phyloP scores from a whole-genome alignment of 148 eudicot genomes.

The Cornus kousa region DNA sequence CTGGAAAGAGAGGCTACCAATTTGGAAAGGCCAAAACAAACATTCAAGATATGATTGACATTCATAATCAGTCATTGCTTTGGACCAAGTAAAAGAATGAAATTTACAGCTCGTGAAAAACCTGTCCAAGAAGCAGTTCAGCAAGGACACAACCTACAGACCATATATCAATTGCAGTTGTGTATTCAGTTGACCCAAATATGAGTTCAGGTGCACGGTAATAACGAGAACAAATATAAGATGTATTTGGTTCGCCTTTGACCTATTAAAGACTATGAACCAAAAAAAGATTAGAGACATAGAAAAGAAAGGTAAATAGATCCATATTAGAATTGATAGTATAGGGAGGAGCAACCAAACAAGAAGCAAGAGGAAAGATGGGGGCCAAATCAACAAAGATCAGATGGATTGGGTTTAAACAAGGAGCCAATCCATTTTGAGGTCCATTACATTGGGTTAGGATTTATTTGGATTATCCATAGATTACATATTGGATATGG shows the following conservation, averaged over 20 bases:
- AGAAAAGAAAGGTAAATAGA: not conserved
- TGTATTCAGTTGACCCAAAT: slow-evolving; percentile 56
- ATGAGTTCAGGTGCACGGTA: slow-evolving; percentile 57
- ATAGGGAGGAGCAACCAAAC: no score
- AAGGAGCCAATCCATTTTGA: no score
- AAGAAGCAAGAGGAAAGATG: no score
- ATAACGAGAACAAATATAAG: slow-evolving; percentile 53
- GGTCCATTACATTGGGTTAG: no score
- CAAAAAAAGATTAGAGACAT: not conserved
- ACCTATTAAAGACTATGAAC: slow-evolving; percentile 25
- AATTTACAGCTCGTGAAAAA: slow-evolving; percentile 6
- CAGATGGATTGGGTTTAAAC: not conserved
- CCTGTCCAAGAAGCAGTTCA: slow-evolving; percentile 56
- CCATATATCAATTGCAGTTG: slow-evolving; percentile 54
- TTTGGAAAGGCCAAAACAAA: slow-evolving; percentile 9
- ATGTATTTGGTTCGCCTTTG: slow-evolving; percentile 59
- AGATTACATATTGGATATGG: no score
- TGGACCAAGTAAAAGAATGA: not conserved
- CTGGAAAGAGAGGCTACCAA: slow-evolving; percentile 51
- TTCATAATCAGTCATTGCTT: not conserved
- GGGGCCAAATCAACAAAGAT: not conserved
- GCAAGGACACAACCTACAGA: slow-evolving; percentile 54
- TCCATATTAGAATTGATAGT: not conserved
- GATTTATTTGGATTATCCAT: no score
- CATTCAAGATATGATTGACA: not conserved